Evolutionary conservation across 768 basidiomycete genomes (phyloP).

Genomic region (Calocybe indica): DNA sequence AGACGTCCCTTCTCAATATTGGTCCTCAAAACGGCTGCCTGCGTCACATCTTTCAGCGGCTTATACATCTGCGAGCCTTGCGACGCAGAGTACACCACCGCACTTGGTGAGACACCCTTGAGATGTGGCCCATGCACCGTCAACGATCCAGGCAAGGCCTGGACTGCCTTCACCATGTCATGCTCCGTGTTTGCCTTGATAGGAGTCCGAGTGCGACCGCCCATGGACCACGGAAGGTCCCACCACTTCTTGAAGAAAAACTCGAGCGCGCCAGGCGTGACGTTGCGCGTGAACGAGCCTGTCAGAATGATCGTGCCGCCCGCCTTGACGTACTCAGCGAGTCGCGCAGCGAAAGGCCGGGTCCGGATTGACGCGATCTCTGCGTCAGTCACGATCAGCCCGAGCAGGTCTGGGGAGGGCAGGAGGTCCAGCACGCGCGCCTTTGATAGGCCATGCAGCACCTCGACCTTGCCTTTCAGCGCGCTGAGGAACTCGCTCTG

Average conservation of each 20-base stretch:
- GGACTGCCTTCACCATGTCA: slow-evolving; percentile 8
- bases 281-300: slow-evolving; percentile 16
- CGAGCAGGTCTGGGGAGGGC: not conserved
- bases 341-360: slow-evolving; percentile 13
- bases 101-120: slow-evolving; percentile 12
- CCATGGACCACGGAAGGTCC: slow-evolving; percentile 13
- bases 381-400: not conserved
- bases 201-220: slow-evolving; percentile 8
- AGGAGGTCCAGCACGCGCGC: slow-evolving; percentile 1
- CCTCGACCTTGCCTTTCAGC: slow-evolving; percentile 12
- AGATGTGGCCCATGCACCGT: slow-evolving; percentile 24
- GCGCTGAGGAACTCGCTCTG: slow-evolving; percentile 11
- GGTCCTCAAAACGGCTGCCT: slow-evolving; percentile 21
- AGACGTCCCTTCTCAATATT: slow-evolving; percentile 21
- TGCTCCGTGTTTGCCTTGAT: slow-evolving; percentile 12
- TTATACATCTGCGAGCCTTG: slow-evolving; percentile 5
- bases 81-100: slow-evolving; percentile 18
- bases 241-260: slow-evolving; percentile 15
- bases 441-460: slow-evolving; percentile 16
- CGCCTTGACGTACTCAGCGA: slow-evolving; percentile 18
- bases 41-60: slow-evolving; percentile 1
- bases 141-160: slow-evolving; percentile 13
- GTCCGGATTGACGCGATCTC: slow-evolving; percentile 5
- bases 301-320: slow-evolving; percentile 25
- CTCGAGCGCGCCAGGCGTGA: slow-evolving; percentile 10